These are phyloP conservation scores for Phyllosticta citribraziliensis DNA, from an alignment of 2,329 filamentous ascomycete genomes.

Conservation along the genomic window DNA sequence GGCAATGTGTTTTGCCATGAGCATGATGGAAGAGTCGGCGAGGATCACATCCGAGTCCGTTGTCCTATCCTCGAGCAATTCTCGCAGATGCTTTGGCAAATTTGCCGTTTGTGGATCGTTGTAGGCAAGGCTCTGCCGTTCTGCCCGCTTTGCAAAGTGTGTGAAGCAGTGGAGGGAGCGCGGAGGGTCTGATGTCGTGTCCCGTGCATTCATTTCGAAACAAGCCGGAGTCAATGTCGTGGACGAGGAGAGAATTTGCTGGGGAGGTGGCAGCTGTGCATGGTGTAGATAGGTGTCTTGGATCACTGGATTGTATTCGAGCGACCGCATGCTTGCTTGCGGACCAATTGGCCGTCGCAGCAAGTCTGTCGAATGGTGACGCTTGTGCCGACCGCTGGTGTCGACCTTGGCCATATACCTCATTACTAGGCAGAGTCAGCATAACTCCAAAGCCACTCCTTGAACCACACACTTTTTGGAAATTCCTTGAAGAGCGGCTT, in stretches of 20 bases:
- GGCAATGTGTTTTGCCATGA: conserved; percentile 29
- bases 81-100: conserved; percentile 7
- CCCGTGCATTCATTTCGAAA: conserved; percentile 30
- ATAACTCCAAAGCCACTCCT: background rate
- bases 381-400: conserved; percentile 13
- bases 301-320: conserved; percentile 6
- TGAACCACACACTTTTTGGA: conserved; percentile 38
- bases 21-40: conserved; percentile 32
- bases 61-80: conserved; percentile 14
- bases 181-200: conserved; percentile 18
- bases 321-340: conserved; percentile 1
- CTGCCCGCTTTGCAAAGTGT: conserved; percentile 20
- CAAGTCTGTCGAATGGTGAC: conserved; percentile 6
- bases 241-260: conserved; percentile 6
- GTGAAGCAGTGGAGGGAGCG: conserved; percentile 30
- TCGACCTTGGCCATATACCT: conserved; percentile 31
- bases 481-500: conserved; percentile 46
- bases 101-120: background rate
- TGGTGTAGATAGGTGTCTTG: conserved; percentile 5
- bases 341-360: conserved; percentile 5
- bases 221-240: conserved; percentile 2
- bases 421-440: conserved; percentile 28
- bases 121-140: conserved; percentile 8
- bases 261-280: conserved; percentile 3
- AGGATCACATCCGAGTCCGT: conserved; percentile 26